Evolutionary conservation across 225 moss, liverwort and hornwort genomes (phyloP).

Genomic region (Bryum argenteum): DNA sequence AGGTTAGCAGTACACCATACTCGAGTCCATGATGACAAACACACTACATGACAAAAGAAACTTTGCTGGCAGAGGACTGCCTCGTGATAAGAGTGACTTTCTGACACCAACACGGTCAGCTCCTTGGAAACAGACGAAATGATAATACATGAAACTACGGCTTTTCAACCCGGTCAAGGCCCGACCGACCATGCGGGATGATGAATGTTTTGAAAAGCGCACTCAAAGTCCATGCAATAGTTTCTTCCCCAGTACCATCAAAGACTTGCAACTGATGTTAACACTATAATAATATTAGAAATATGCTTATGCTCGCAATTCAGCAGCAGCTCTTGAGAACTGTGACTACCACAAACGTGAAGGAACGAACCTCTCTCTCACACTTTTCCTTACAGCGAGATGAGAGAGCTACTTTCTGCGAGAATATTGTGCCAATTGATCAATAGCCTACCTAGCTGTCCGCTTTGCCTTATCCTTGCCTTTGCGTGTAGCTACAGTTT

Average conservation of each 20-base stretch:
- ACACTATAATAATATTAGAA: not conserved
- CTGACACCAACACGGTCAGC: not conserved
- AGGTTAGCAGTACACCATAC: too few relatives aligned
- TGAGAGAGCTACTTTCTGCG: slow-evolving; percentile 4
- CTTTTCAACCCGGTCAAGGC: not conserved
- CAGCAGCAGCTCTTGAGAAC: not conserved
- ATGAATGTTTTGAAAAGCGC: not conserved
- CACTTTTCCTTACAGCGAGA: not conserved
- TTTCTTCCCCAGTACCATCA: not conserved
- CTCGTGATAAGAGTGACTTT: not conserved
- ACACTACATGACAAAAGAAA: not conserved
- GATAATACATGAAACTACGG: not conserved
- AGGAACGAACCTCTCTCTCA: slow-evolving; percentile 17
- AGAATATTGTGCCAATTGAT: slow-evolving; percentile 10
- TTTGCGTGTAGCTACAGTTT: slow-evolving; percentile 62
- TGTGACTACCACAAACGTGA: slow-evolving; percentile 11
- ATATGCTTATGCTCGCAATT: not conserved
- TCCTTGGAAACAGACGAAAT: not conserved
- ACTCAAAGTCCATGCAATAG: not conserved
- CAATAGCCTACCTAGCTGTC: slow-evolving; percentile 40
- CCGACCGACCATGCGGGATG: not conserved
- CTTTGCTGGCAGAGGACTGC: not conserved
- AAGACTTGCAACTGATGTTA: too few relatives aligned
- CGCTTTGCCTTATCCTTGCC: slow-evolving; percentile 81
- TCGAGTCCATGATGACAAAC: not conserved